A percentile compares a stretch with the other conserved stretches of the same genome.
phyloP scores from a whole-genome alignment of 2,329 filamentous ascomycete species.

The Nannizzia gypsea region DNA sequence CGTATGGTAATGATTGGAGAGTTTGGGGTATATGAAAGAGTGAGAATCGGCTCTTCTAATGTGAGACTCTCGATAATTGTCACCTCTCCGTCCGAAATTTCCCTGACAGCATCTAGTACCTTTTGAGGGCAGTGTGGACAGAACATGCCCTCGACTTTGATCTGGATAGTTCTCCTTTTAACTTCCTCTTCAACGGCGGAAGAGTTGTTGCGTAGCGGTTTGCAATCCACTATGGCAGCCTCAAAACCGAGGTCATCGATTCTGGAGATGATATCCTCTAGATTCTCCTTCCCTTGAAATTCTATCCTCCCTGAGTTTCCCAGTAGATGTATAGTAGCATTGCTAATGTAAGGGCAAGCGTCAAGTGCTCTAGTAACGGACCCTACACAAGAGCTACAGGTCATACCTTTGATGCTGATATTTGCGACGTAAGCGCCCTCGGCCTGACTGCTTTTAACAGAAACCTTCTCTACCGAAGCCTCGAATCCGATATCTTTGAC shows the following conservation, averaged over 20 bases:
- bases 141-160: slow-evolving; percentile 60
- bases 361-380: slow-evolving; percentile 39
- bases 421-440: slow-evolving; percentile 28
- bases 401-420: slow-evolving; percentile 46
- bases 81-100: slow-evolving; percentile 38
- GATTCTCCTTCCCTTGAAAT: slow-evolving; percentile 37
- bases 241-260: slow-evolving; percentile 55
- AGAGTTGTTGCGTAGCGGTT: slow-evolving; percentile 24
- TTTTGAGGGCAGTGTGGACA: slow-evolving; percentile 57
- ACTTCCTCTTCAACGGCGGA: slow-evolving; percentile 22
- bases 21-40: slow-evolving; percentile 56
- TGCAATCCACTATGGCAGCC: slow-evolving; percentile 43
- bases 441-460: slow-evolving; percentile 9
- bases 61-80: slow-evolving; percentile 37
- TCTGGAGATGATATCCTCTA: slow-evolving; percentile 35
- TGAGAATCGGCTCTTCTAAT: slow-evolving; percentile 53
- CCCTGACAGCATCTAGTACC: slow-evolving; percentile 26
- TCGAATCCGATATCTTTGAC: slow-evolving; percentile 42
- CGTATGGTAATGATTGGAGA: slow-evolving; percentile 63
- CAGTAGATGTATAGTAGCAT: slow-evolving; percentile 41
- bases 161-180: slow-evolving; percentile 46
- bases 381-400: slow-evolving; percentile 45
- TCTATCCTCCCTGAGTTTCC: slow-evolving; percentile 40
- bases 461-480: slow-evolving; percentile 30
- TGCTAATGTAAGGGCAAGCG: slow-evolving; percentile 35